phyloP scores from a whole-genome alignment of 257 asterid species.

The Fraxinus excelsior region DNA sequence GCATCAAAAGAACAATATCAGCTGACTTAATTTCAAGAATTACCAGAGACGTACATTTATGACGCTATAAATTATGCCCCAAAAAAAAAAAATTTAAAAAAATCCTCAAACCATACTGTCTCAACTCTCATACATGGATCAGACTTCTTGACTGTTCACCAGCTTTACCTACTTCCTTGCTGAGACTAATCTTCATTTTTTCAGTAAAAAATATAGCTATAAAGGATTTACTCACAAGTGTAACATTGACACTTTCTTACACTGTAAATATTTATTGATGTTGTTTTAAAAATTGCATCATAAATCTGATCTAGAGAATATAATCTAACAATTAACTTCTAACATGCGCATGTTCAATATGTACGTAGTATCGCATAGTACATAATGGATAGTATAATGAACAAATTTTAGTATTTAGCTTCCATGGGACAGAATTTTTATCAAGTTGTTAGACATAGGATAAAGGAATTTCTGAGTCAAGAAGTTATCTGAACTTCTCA shows the following conservation, averaged over 20 bases:
- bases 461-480: slow-evolving; percentile 45
- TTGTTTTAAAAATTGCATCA: too few species aligned
- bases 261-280: background rate
- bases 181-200: slow-evolving; percentile 3
- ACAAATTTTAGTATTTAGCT: background rate
- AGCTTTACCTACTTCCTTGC: slow-evolving; percentile 59
- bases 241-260: background rate
- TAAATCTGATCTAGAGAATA: too few species aligned
- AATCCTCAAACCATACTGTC: background rate
- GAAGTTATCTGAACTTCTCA: slow-evolving; percentile 67
- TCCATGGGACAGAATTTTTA: slow-evolving; percentile 24
- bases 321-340: too few species aligned
- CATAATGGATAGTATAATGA: too few species aligned
- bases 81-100: too few species aligned
- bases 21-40: too few species aligned
- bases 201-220: background rate
- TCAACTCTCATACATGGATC: background rate
- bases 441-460: slow-evolving; percentile 30
- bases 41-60: too few species aligned
- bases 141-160: slow-evolving; percentile 45
- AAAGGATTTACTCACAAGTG: slow-evolving; percentile 1
- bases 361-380: too few species aligned
- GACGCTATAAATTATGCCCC: too few species aligned
- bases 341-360: too few species aligned
- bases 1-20: background rate